phyloP scores from a whole-genome alignment of 2,329 filamentous ascomycete genomes.

The Emergomyces africanus region DNA sequence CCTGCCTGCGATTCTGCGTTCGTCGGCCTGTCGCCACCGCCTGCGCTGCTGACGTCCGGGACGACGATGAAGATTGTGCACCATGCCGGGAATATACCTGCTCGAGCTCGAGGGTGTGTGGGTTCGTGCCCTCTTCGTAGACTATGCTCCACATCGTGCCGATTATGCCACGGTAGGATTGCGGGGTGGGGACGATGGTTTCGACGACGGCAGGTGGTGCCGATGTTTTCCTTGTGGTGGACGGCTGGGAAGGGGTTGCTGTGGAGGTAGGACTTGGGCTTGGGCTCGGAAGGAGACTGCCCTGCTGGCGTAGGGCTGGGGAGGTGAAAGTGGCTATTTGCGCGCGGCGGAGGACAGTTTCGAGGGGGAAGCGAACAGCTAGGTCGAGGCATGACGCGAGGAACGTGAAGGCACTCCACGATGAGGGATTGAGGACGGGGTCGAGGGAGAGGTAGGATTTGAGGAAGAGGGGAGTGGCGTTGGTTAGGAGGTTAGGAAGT shows the following conservation, averaged over 20 bases:
- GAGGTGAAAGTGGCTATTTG: slow-evolving; percentile 62
- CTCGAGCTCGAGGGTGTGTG: slow-evolving; percentile 34
- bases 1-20: slow-evolving; percentile 33
- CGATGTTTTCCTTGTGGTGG: not conserved
- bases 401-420: slow-evolving; percentile 75
- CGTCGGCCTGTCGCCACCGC: slow-evolving; percentile 18
- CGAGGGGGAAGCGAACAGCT: slow-evolving; percentile 75
- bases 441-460: slow-evolving; percentile 77
- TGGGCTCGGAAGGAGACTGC: slow-evolving; percentile 11
- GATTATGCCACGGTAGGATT: slow-evolving; percentile 72
- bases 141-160: slow-evolving; percentile 84
- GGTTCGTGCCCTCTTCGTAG: slow-evolving; percentile 58
- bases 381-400: slow-evolving; percentile 67
- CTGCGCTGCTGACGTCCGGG: slow-evolving; percentile 12
- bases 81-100: slow-evolving; percentile 6
- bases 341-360: slow-evolving; percentile 80
- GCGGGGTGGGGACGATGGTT: slow-evolving; percentile 62
- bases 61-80: not conserved
- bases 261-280: slow-evolving; percentile 13
- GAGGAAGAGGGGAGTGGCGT: slow-evolving; percentile 72
- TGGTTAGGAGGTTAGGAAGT: slow-evolving; percentile 67
- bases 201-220: slow-evolving; percentile 37
- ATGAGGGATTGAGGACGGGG: slow-evolving; percentile 63
- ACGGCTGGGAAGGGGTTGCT: not conserved
- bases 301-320: slow-evolving; percentile 34